Evolutionary conservation across 2,329 filamentous ascomycete species (phyloP), one percentile per base, ranked within the genome.

Genomic region (Colletotrichum endophyticum): DNA sequence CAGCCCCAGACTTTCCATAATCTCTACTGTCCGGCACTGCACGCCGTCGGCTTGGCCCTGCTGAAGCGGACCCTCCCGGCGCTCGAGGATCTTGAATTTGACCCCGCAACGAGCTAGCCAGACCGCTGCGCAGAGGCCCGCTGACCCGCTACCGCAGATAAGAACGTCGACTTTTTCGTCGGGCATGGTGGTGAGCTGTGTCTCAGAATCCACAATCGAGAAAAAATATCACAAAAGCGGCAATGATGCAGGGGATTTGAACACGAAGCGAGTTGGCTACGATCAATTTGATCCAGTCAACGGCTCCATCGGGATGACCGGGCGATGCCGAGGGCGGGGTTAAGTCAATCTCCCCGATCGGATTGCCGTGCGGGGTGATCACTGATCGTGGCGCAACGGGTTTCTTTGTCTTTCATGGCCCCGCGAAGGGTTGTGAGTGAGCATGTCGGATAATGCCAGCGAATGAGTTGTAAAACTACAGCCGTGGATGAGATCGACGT

Each of bases 11-110:
- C 89, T 90, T 79, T 93, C 91, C 67, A 92, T 91, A 27, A 93
- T 88, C 81, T 93, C 91, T 16, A 92, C 90, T 0, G 91, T 92
- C 3, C 91, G 89, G 72, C 88, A 90, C 82, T 92, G 90, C 22
- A 92, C 89, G 3, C 91, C 91, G 76, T 94, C 92, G 16, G 92
- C 93, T 82, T 94, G 91, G 4, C 92, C 92, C 11, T 74, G 74
- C 49, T 66, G 30, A 13, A 76, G 70, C 19, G 71, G 57, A 9
- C 70, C 74, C 11, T 69, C 64, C 8, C 74, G 70, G 4, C 59
- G 27, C 66, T 88, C 87, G n/a, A 88, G 81, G 49, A 88, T 85
- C 22, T 86, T 84, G 5, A 86, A 81, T 27, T 82, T 80, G 73
- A 88, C 79, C 12, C 86, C 86, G 56, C 84, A 83, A 39, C 84